Evolutionary conservation across 257 asterid species (phyloP).

Genomic region (Salvia rosmarinus): DNA sequence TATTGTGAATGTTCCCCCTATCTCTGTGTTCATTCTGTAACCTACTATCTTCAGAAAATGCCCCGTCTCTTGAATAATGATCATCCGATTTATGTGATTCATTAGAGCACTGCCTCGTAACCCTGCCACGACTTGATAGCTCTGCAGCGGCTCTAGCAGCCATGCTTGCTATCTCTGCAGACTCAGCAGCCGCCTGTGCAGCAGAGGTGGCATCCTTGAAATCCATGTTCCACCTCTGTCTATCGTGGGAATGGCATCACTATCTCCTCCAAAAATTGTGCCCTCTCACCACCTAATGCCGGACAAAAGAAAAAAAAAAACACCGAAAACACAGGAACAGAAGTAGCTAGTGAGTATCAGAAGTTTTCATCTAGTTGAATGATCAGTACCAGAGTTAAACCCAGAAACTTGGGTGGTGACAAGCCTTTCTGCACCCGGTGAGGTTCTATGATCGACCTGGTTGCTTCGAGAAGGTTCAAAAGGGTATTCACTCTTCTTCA

Average conservation of each 20-base stretch:
- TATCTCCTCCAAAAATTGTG: constrained; percentile 42
- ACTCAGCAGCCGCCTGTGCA: constrained; percentile 92
- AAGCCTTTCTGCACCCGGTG: constrained; percentile 41
- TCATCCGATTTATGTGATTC: constrained; percentile 42
- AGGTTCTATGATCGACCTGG: constrained; percentile 43
- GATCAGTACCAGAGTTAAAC: constrained; percentile 46
- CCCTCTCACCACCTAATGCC: constrained; percentile 43
- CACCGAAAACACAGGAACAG: background rate
- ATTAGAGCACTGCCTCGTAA: constrained; percentile 43
- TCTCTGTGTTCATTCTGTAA: constrained; percentile 38
- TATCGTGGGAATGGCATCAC: constrained; percentile 33
- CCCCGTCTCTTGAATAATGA: constrained; percentile 33
- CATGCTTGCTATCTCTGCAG: constrained; percentile 81
- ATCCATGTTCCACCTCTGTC: constrained; percentile 64
- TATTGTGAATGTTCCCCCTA: constrained; percentile 32
- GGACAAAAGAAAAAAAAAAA: constrained; percentile 7
- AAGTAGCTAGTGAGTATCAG: background rate
- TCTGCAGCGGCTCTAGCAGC: constrained; percentile 93
- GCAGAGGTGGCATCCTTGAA: constrained; percentile 91
- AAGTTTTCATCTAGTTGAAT: constrained; percentile 9
- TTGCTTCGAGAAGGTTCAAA: constrained; percentile 43
- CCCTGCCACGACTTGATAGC: constrained; percentile 54
- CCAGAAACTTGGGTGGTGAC: constrained; percentile 37
- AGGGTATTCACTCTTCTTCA: constrained; percentile 36
- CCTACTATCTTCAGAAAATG: constrained; percentile 39